Evolutionary conservation across 2,329 filamentous ascomycete genomes (phyloP).

Genomic region (Harringtonia aguacate): DNA sequence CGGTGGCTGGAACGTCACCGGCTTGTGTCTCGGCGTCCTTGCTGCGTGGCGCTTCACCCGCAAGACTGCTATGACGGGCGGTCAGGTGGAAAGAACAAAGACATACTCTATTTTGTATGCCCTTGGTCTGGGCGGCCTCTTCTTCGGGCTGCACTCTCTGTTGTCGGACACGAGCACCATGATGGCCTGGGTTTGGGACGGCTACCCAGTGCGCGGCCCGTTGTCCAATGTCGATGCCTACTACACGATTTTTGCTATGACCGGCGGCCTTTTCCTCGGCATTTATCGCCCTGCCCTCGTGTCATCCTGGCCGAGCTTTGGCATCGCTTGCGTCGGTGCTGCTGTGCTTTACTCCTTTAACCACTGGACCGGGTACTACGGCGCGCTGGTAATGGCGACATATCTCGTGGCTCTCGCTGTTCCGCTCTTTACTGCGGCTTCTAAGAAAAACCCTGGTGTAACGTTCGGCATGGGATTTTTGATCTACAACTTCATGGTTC

Average conservation of each 20-base stretch:
- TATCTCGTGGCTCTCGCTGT: constrained; percentile 77
- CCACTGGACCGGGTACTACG: constrained; percentile 86
- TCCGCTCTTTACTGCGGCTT: constrained; percentile 63
- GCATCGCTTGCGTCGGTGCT: constrained; percentile 68
- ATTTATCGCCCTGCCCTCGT: constrained; percentile 60
- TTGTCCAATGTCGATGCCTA: constrained; percentile 84
- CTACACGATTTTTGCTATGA: constrained; percentile 80
- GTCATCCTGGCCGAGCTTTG: constrained; percentile 70
- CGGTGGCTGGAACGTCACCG: constrained; percentile 84
- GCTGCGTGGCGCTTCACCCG: constrained; percentile 69
- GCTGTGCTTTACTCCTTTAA: constrained; percentile 63
- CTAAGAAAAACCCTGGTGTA: constrained; percentile 63
- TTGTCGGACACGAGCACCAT: constrained; percentile 97
- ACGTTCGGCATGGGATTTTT: constrained; percentile 86
- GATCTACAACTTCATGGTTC: constrained; percentile 82
- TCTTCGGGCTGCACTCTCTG: constrained; percentile 86
- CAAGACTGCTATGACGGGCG: constrained; percentile 39
- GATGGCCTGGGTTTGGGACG: constrained; percentile 98
- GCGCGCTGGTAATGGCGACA: constrained; percentile 61
- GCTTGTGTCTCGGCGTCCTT: constrained; percentile 63
- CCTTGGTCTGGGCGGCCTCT: constrained; percentile 68
- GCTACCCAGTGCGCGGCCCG: constrained; percentile 82
- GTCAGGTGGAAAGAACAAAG: constrained; percentile 14
- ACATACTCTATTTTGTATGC: constrained; percentile 42
- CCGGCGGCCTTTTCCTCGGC: constrained; percentile 65